Evolutionary conservation across 805 yeast genomes (phyloP).

Genomic region (Wickerhamia fluorescens): DNA sequence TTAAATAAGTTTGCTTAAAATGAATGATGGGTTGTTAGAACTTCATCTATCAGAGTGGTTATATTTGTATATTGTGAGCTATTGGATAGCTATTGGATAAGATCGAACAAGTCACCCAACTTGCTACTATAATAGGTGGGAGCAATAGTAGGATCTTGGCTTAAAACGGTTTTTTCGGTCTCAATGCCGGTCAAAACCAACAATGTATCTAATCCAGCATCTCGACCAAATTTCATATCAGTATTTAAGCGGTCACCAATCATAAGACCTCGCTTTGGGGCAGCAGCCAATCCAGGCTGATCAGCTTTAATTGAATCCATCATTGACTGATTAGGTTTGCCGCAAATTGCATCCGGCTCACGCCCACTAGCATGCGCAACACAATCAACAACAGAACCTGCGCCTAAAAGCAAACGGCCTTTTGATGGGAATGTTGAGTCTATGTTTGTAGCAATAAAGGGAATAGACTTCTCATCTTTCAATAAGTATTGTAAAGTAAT

Average conservation of each 20-base stretch:
- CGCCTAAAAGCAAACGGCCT: constrained; percentile 86
- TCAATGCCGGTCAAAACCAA: constrained; percentile 91
- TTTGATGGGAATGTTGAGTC: constrained; percentile 92
- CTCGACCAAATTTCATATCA: constrained; percentile 85
- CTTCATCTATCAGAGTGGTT: too few relatives aligned
- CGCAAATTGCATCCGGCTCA: constrained; percentile 75
- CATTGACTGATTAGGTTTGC: constrained; percentile 88
- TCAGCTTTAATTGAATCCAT: constrained; percentile 79
- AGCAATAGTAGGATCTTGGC: constrained; percentile 27
- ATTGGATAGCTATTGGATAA: constrained; percentile 19
- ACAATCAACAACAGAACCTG: constrained; percentile 83
- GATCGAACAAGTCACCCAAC: constrained; percentile 71
- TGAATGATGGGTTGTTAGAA: too few relatives aligned
- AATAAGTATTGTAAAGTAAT: constrained; percentile 74
- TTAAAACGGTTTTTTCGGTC: constrained; percentile 53
- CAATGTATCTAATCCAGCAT: constrained; percentile 81
- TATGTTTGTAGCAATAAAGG: constrained; percentile 87
- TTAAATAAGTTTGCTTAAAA: too few relatives aligned
- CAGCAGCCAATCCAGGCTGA: constrained; percentile 38
- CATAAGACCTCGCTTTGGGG: constrained; percentile 68
- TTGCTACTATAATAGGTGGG: constrained; percentile 68
- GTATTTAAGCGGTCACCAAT: constrained; percentile 94
- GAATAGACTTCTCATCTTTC: constrained; percentile 46
- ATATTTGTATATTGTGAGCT: too few relatives aligned
- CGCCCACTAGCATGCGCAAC: constrained; percentile 73